Conservation (phyloP, 1,284 basidiomycete genomes). For the Marasmius fiardii region DNA sequence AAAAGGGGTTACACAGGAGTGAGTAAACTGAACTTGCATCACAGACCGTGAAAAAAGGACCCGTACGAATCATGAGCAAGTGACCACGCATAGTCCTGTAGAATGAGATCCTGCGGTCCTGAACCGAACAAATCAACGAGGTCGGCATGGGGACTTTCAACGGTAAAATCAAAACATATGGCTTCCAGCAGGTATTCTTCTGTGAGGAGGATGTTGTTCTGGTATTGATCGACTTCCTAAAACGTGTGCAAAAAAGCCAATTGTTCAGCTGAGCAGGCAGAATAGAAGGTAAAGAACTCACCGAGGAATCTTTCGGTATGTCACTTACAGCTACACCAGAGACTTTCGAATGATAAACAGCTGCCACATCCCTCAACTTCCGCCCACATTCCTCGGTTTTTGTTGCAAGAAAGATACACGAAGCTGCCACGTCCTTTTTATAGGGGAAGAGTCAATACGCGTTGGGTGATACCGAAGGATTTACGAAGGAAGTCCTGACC, state of each 20-base stretch:
- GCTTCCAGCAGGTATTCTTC: conserved; percentile 87
- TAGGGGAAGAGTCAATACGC: not conserved
- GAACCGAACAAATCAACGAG: conserved; percentile 66
- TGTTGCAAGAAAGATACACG: conserved; percentile 88
- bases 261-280: not conserved
- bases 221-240: conserved; percentile 75
- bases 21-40: conserved; percentile 9
- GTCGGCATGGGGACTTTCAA: conserved; percentile 79
- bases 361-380: conserved; percentile 82
- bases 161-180: conserved; percentile 88
- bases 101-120: conserved; percentile 38
- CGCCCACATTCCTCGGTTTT: conserved; percentile 89
- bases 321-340: conserved; percentile 51
- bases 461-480: too few relatives aligned
- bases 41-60: conserved; percentile 14
- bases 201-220: conserved; percentile 68
- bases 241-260: not conserved
- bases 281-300: conserved; percentile 25
- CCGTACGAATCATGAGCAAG: conserved; percentile 83
- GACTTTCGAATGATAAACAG: conserved; percentile 72
- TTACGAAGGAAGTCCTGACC: conserved; percentile 36
- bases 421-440: conserved; percentile 80
- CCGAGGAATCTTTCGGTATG: conserved; percentile 60
- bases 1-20: conserved; percentile 1
- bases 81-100: conserved; percentile 78